Conservation (phyloP, 176 grass and related monocot species). For the Phragmites australis region DNA sequence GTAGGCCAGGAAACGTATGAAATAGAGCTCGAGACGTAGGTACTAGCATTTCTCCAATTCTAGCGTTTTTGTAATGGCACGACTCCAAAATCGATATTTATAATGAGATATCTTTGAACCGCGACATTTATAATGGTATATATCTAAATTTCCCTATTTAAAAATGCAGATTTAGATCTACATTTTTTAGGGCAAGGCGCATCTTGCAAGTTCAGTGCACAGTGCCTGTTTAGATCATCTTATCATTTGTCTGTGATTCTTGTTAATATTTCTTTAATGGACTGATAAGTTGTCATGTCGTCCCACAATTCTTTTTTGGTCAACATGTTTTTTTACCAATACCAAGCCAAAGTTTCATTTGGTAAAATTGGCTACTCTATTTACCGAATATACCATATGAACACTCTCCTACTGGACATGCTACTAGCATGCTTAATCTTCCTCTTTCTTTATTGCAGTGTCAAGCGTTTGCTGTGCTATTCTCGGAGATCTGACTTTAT, state of each 20-base stretch:
- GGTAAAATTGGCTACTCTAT: not conserved
- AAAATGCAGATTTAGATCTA: too few species aligned
- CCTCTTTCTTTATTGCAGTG: conserved; percentile 5
- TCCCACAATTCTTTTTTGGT: not conserved
- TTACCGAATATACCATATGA: not conserved
- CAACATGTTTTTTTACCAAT: not conserved
- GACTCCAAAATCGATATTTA: too few species aligned
- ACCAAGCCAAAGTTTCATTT: not conserved
- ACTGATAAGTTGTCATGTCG: not conserved
- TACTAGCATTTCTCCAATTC: too few species aligned
- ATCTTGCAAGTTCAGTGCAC: not conserved
- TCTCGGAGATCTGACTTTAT: not conserved
- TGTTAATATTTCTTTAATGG: not conserved
- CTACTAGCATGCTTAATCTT: not conserved
- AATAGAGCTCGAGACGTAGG: too few species aligned
- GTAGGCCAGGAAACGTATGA: too few species aligned
- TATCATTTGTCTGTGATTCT: not conserved
- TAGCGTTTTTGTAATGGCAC: too few species aligned
- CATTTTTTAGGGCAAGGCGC: too few species aligned
- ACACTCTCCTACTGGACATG: not conserved
- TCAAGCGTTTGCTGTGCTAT: not conserved
- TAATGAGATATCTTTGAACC: too few species aligned
- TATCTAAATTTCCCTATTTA: too few species aligned
- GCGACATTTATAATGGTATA: too few species aligned
- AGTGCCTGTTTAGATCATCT: not conserved